These are phyloP conservation scores for Hemerocallis citrina DNA, from an alignment of 106 monocot genomes.

Conservation along the genomic window DNA sequence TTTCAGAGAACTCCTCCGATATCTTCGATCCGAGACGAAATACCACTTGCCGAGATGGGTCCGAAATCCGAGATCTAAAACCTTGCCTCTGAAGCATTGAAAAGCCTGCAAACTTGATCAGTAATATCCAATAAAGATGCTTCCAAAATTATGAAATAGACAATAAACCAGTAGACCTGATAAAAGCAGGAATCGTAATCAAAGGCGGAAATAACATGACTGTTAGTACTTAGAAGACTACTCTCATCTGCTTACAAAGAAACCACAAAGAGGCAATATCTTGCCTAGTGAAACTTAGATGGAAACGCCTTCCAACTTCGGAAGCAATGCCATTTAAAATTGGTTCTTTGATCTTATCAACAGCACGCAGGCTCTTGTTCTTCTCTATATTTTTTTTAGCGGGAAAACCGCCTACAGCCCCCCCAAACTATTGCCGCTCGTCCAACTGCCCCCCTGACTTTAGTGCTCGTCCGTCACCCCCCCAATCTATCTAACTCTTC, in stretches of 20 bases:
- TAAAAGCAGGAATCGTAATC: too few relatives aligned
- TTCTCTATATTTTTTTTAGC: slow-evolving; percentile 58
- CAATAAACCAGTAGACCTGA: too few relatives aligned
- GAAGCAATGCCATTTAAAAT: slow-evolving; percentile 47
- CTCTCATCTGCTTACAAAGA: slow-evolving; percentile 82
- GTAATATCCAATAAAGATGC: slow-evolving; percentile 80
- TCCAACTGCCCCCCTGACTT: too few relatives aligned
- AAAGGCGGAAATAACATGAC: not conserved
- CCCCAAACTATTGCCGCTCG: too few relatives aligned
- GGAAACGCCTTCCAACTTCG: slow-evolving; percentile 33
- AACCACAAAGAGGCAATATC: slow-evolving; percentile 85
- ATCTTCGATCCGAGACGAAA: too few relatives aligned
- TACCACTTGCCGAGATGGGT: too few relatives aligned
- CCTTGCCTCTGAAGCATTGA: slow-evolving; percentile 56
- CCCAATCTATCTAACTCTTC: too few relatives aligned
- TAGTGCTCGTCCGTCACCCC: too few relatives aligned
- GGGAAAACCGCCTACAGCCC: too few relatives aligned
- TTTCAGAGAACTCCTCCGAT: too few relatives aligned
- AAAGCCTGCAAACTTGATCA: slow-evolving; percentile 80
- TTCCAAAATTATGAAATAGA: slow-evolving; percentile 34
- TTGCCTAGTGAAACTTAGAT: slow-evolving; percentile 59
- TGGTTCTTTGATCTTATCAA: slow-evolving; percentile 71
- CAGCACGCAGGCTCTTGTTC: slow-evolving; percentile 66
- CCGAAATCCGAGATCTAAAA: too few relatives aligned
- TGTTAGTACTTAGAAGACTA: not conserved